phyloP scores from a whole-genome alignment of 2,329 filamentous ascomycete genomes.

The Phoma herbarum region DNA sequence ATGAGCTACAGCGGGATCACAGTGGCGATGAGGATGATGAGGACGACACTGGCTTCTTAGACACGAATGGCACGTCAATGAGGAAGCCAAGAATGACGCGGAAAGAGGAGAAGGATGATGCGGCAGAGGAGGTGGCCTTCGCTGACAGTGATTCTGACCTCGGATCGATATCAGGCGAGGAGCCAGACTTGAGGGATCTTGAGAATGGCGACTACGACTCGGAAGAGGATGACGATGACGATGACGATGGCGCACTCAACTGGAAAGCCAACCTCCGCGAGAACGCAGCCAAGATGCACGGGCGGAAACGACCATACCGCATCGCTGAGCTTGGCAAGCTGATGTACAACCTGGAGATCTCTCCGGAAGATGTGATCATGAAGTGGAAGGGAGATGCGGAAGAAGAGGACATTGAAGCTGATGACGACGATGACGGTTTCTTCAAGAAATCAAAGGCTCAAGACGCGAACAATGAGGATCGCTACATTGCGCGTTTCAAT shows the following conservation, averaged over 20 bases:
- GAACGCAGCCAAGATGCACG: conserved; percentile 76
- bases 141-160: conserved; percentile 97
- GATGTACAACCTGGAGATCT: conserved; percentile 85
- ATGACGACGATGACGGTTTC: conserved; percentile 70
- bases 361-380: conserved; percentile 76
- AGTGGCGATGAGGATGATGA: conserved; percentile 61
- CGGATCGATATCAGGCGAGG: conserved; percentile 79
- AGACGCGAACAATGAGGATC: conserved; percentile 70
- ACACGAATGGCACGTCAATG: conserved; percentile 53
- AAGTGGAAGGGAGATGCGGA: conserved; percentile 78
- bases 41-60: conserved; percentile 59
- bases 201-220: conserved; percentile 61
- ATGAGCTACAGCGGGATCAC: conserved; percentile 59
- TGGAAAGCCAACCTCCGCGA: conserved; percentile 91
- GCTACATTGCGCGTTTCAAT: conserved; percentile 79
- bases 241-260: conserved; percentile 75
- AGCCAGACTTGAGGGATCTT: conserved; percentile 39
- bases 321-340: conserved; percentile 83
- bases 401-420: conserved; percentile 60
- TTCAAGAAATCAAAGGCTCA: conserved; percentile 65
- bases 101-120: conserved; percentile 42
- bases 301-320: conserved; percentile 75
- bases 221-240: conserved; percentile 64
- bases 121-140: conserved; percentile 79
- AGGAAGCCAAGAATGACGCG: conserved; percentile 43